Base-by-base conservation (phyloP, 495 filamentous ascomycete genomes). In the Durotheca rogersii region DNA sequence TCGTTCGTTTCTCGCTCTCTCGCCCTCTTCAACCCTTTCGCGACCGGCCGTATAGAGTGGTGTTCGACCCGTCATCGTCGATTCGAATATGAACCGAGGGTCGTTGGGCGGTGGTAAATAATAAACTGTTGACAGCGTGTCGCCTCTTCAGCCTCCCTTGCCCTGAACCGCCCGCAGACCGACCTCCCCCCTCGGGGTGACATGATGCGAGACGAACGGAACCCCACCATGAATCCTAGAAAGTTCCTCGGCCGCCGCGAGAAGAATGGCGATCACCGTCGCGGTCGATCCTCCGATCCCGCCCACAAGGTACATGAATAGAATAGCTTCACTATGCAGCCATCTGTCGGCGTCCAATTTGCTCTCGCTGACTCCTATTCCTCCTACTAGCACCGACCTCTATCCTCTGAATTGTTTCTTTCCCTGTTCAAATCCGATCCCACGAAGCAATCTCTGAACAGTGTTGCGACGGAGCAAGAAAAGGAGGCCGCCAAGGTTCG, bases 191-290 rank as follows among this genome's bases (percentile, higher is more conserved):
- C 43, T 35, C n/a, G 16, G 12, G 7, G 35, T 21, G 29, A 16
- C 17, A 33, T 27, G 36, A 46, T 41, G 34, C 37, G 41, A 35
- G 31, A 49, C 42, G 34, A 53, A 15, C 12, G 23, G 15, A 53
- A 56, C 58, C 66, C 66, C 60, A 69, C 61, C 41, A 70, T 65
- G 63, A 66, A 65, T 39, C 60, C 65, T 35, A 67, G 53, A 57
- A 75, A 74, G 53, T 85, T 93, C 58, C 81, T 90, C 40, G 89
- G 84, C 41, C 79, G 84, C 54, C 80, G 87, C 34, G 87, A 91
- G 33, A 89, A 86, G 66, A 69, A 71, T 54, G 72, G 70, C 18
- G n/a, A n/a, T n/a, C 70, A 77, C 61, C 71, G 71, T 41, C 74
- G 75, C 41, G 70, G 68, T 39, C 70, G 68, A 57, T 77, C 75